Base-by-base conservation (phyloP, 768 basidiomycete species). In the Gyrodon lividus region DNA sequence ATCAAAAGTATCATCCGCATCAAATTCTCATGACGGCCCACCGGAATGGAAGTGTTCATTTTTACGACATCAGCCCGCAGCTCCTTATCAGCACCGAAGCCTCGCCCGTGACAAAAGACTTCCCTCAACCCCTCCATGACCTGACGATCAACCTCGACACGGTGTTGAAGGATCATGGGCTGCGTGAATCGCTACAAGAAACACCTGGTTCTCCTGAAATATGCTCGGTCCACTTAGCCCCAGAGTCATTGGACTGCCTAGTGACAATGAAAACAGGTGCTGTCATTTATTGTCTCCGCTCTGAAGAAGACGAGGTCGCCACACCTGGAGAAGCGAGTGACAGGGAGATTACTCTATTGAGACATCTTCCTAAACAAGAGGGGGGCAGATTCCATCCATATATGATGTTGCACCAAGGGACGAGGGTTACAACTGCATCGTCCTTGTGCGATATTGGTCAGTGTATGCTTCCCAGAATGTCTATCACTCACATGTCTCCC, bases 401-500 rank as follows among this genome's bases (percentile, higher is more conserved):
- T 51, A 78, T 88, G 43, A 74, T 87, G 54, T 65, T 92, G 28
- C 69, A 72, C 24, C 65, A 80, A 31, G 67, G 70, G 20, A 72
- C 71, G 47, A 81, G 81, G 1, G 70, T 72, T 1, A 72, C 82
- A 3, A 74, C 77, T 5, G 75, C 80, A 17, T 81, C 77, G 61
- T 82, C 86, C 6, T 65, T 89, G 12, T 85, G 85, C 10, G 85
- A 92, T 63, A 79, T 89, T 43, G 92, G 92, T 87, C 52, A 61
- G 78, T 66, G 37, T 9, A 51, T 38, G 33, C 28, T 38, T 19
- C 26, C 14, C 35, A 6, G n/a, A 30, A 16, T 39, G 14, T 26
- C 17, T 17, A 38, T 38, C 8, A 16, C 26, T 6, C 39, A 20
- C 45, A 35, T 6, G 13, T 7, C 23, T 26, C n/a, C 28, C 54